phyloP scores from a whole-genome alignment of 495 filamentous ascomycete genomes.

The Aspergillus taichungensis region DNA sequence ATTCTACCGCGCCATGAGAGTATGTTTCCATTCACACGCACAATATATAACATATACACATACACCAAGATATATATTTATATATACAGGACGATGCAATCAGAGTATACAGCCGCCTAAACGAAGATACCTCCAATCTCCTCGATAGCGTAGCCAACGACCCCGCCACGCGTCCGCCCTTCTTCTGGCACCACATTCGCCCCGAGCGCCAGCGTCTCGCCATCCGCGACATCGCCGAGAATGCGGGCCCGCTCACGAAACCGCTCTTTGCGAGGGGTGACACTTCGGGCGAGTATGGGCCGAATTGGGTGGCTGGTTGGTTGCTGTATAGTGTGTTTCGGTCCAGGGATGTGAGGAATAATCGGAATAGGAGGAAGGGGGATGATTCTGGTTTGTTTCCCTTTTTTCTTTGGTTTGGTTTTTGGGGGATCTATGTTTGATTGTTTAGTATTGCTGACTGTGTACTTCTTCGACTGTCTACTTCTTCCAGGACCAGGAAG shows the following conservation, averaged over 20 bases:
- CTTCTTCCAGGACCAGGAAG: constrained; percentile 14
- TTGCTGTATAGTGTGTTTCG: constrained; percentile 52
- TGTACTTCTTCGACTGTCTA: too few relatives aligned
- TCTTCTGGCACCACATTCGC: constrained; percentile 40
- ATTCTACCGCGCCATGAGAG: constrained; percentile 37
- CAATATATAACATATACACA: neutral
- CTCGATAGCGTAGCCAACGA: constrained; percentile 31
- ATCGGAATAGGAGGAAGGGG: constrained; percentile 36
- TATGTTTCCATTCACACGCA: constrained; percentile 14
- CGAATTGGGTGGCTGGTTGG: constrained; percentile 52
- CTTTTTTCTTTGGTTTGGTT: neutral
- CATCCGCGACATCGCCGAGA: constrained; percentile 33
- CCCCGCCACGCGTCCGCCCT: constrained; percentile 27
- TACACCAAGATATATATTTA: neutral
- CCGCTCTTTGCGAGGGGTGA: constrained; percentile 30
- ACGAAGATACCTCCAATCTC: constrained; percentile 31
- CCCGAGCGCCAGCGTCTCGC: constrained; percentile 33
- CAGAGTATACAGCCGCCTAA: constrained; percentile 33
- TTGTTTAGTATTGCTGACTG: neutral
- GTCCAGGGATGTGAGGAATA: constrained; percentile 48
- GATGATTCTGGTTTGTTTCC: constrained; percentile 21
- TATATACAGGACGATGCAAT: constrained; percentile 38
- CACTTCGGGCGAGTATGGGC: constrained; percentile 35
- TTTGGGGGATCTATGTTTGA: neutral
- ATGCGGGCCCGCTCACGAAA: constrained; percentile 26